Conservation (phyloP, 371 early-diverging fungal genomes). For the Mortierella sp. region DNA sequence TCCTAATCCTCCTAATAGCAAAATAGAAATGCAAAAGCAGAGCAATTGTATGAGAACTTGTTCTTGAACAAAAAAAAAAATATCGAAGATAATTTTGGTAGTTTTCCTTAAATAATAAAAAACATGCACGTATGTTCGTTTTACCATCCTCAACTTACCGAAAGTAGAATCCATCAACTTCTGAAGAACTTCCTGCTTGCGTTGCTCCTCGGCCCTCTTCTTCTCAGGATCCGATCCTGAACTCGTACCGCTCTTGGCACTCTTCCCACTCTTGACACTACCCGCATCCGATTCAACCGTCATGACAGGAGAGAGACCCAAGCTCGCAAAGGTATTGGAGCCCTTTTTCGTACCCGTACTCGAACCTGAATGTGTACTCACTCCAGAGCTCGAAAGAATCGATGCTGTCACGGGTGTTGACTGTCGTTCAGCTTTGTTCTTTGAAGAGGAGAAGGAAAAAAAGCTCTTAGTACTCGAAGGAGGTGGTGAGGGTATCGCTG, state of each 20-base stretch:
- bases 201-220: constrained; percentile 13
- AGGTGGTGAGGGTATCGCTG: constrained; percentile 8
- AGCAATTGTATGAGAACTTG: no score
- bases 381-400: constrained; percentile 17
- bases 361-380: constrained; percentile 28
- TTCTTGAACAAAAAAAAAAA: background rate
- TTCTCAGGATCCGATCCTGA: constrained; percentile 19
- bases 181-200: constrained; percentile 17
- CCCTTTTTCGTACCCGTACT: constrained; percentile 9
- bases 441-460: constrained; percentile 41
- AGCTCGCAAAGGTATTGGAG: constrained; percentile 15
- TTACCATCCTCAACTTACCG: no score
- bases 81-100: no score
- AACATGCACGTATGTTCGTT: no score
- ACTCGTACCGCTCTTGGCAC: constrained; percentile 25
- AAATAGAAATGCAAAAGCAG: no score
- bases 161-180: constrained; percentile 24
- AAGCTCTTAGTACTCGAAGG: constrained; percentile 24
- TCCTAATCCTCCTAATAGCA: background rate
- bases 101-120: no score
- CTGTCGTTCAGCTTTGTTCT: constrained; percentile 16
- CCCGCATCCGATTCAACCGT: constrained; percentile 4
- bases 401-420: constrained; percentile 2
- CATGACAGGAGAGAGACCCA: constrained; percentile 7
- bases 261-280: constrained; percentile 26